Evolutionary conservation across 2,329 filamentous ascomycete genomes (phyloP).

Genomic region (Anthostomella pinea): DNA sequence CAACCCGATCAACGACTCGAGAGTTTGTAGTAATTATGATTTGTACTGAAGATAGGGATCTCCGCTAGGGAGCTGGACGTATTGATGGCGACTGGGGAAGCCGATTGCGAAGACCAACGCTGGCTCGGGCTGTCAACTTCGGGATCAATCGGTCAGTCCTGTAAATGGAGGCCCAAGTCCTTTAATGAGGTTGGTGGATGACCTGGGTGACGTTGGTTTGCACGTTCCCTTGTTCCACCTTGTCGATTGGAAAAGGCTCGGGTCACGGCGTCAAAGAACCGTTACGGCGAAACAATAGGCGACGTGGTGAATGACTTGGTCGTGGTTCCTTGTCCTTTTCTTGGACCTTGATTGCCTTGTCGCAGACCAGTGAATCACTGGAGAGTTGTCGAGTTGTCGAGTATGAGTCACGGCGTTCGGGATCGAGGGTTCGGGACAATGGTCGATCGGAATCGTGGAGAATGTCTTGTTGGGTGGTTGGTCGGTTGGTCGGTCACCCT

Average conservation of each 20-base stretch:
- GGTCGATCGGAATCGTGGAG: too few species aligned
- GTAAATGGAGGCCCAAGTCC: slow-evolving; percentile 11
- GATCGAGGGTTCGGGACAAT: too few species aligned
- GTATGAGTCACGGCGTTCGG: neutral
- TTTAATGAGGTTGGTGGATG: slow-evolving; percentile 12
- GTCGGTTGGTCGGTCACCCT: slow-evolving; percentile 1
- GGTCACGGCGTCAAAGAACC: slow-evolving; percentile 11
- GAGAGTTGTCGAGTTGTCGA: neutral
- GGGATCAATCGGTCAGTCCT: slow-evolving; percentile 12
- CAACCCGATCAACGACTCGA: slow-evolving; percentile 30
- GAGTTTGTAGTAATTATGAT: slow-evolving; percentile 17
- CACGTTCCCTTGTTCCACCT: slow-evolving; percentile 11
- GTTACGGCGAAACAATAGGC: slow-evolving; percentile 22
- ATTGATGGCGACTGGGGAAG: too few species aligned
- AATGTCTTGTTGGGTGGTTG: too few species aligned
- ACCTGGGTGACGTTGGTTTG: slow-evolving; percentile 3
- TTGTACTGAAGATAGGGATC: neutral
- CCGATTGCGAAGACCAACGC: too few species aligned
- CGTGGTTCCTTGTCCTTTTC: slow-evolving; percentile 13
- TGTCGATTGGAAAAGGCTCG: slow-evolving; percentile 2
- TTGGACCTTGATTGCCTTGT: slow-evolving; percentile 4
- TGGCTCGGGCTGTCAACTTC: slow-evolving; percentile 3
- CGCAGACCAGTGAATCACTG: neutral
- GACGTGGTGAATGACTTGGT: slow-evolving; percentile 14
- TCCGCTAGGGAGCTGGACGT: too few species aligned